A percentile compares a stretch with the other conserved stretches of the same genome.
phyloP scores from a whole-genome alignment of 768 basidiomycete species.

The Tylopilus cervinicoccineus region DNA sequence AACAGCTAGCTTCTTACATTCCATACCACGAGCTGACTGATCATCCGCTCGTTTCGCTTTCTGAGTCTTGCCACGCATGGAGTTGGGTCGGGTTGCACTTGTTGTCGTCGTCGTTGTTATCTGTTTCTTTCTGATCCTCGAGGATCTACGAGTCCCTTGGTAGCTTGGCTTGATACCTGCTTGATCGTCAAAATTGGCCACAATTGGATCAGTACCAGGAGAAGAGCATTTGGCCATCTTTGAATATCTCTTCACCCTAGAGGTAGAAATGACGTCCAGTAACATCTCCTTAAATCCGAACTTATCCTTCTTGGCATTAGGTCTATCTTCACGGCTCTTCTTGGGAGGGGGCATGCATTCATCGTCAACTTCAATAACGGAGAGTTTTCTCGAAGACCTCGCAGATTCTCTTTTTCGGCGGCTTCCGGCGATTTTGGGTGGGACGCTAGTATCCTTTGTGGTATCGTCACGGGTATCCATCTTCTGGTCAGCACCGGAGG shows the following conservation, averaged over 20 bases:
- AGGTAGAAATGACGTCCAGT: not conserved
- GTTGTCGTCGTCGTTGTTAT: not conserved
- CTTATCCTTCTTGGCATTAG: not conserved
- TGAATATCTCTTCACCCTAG: constrained; percentile 29
- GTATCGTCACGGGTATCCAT: not conserved
- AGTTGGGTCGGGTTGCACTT: constrained; percentile 12
- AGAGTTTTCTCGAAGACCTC: constrained; percentile 2
- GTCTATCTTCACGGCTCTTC: constrained; percentile 16
- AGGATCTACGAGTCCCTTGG: constrained; percentile 14
- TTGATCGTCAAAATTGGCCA: constrained; percentile 32
- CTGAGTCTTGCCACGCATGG: constrained; percentile 26
- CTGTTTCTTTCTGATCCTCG: constrained; percentile 17
- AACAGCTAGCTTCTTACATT: not conserved
- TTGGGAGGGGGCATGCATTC: constrained; percentile 15
- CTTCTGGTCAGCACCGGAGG: not conserved
- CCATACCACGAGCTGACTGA: not conserved
- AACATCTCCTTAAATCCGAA: not conserved
- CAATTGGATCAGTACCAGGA: constrained; percentile 11
- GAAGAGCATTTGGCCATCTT: constrained; percentile 35
- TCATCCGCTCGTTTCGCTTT: constrained; percentile 3
- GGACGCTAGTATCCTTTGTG: not conserved
- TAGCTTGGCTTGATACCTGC: constrained; percentile 14
- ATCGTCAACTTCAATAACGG: constrained; percentile 11
- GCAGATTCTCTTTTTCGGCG: constrained; percentile 26
- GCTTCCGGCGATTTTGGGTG: constrained; percentile 17